These are phyloP conservation scores for Verticillium isaacii DNA, from an alignment of 2,329 filamentous ascomycete species.

Conservation along the genomic window DNA sequence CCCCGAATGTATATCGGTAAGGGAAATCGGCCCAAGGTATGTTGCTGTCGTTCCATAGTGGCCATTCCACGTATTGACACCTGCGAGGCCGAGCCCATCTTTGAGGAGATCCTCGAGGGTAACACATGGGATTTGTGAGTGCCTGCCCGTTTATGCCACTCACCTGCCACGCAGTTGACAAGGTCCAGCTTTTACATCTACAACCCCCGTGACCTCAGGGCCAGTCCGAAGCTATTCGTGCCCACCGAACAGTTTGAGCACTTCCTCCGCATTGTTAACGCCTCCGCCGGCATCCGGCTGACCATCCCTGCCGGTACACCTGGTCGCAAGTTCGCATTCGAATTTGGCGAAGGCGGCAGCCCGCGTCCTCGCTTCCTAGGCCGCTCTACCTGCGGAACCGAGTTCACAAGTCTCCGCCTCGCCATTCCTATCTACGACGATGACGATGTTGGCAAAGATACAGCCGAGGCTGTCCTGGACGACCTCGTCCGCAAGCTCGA, in stretches of 20 bases:
- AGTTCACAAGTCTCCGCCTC: slow-evolving; percentile 3
- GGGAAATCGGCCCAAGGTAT: slow-evolving; percentile 44
- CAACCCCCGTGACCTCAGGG: slow-evolving; percentile 37
- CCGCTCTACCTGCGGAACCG: slow-evolving; percentile 29
- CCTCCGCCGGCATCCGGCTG: slow-evolving; percentile 46
- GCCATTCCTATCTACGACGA: slow-evolving; percentile 1
- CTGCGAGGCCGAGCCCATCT: slow-evolving; percentile 35
- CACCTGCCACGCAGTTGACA: slow-evolving; percentile 7
- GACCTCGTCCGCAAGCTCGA: slow-evolving; percentile 1
- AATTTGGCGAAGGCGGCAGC: slow-evolving; percentile 55
- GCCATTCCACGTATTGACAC: neutral
- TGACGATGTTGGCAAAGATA: neutral
- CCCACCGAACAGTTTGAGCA: slow-evolving; percentile 59
- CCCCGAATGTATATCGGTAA: slow-evolving; percentile 55
- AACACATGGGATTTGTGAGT: slow-evolving; percentile 75
- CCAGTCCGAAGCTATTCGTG: slow-evolving; percentile 61
- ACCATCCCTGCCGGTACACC: slow-evolving; percentile 50
- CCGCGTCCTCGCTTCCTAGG: slow-evolving; percentile 67
- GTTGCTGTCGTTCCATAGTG: neutral
- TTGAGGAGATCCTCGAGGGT: slow-evolving; percentile 53
- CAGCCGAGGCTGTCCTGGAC: neutral
- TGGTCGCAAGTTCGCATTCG: slow-evolving; percentile 52
- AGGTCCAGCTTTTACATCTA: slow-evolving; percentile 61
- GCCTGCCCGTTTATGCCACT: neutral
- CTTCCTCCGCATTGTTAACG: slow-evolving; percentile 63